Evolutionary conservation across 805 yeast species (phyloP), one percentile per base, ranked within the genome.

Genomic region (Starmerella potacharoeniae): DNA sequence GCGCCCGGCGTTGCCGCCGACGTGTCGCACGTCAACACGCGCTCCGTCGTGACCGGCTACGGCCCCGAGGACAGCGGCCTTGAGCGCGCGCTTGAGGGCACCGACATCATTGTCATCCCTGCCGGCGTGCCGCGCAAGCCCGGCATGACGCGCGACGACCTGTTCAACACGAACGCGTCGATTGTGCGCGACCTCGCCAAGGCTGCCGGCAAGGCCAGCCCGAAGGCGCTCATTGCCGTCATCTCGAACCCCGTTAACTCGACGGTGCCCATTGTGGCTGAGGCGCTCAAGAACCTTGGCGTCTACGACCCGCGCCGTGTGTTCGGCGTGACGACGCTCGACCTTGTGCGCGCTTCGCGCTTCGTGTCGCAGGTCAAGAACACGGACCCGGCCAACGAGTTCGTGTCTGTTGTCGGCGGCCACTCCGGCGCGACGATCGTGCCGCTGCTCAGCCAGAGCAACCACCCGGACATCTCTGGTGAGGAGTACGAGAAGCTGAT

Each of bases 101-200:
- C 88, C 57, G 83, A 80, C 59, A 84, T 90, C 58, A 85, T 90
- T 61, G 80, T 90, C 62, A 86, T 90, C 73, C 96, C 97, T 69
- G 97, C 97, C 55, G 97, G 97, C 77, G 95, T 90, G 56, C 97
- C 95, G 77, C 86, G 95, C 81, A 90, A 89, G 77, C 97, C 97
- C 64, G 97, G 97, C 73, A 90, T 90, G 97, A 87, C 96, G 68
- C 86, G 97, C 78, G 97, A 90, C 71, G 97, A 90, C 71, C 78
- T 90, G 67, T 90, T 90, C 83, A 84, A 86, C 78, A 90, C 95
- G 77, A 90, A 90, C 69, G 97, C 97, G 52, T 84, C 95, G 52
- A 90, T 90, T 71, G 96, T 90, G 60, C 83, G 93, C 71, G 96
- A 86, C 73, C 79, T 90, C 72, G 95, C 95, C 69, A 77, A 83